Percentiles rank a stretch among this genome's conserved stretches.
phyloP scores from a whole-genome alignment of 169 alveolate species.

The Plasmodium coatneyi region DNA sequence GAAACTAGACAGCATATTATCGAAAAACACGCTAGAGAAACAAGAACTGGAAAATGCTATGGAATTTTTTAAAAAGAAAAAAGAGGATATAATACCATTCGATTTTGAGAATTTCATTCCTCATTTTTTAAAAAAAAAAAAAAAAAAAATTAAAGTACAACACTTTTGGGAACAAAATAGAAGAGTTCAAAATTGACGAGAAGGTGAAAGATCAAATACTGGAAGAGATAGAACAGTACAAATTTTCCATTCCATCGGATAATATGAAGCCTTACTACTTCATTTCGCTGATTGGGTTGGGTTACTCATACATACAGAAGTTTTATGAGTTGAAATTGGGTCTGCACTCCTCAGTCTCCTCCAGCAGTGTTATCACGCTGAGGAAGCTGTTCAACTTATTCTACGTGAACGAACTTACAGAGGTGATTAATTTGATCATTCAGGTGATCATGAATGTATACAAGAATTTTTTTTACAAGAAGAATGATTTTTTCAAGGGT shows the following conservation, averaged over 20 bases:
- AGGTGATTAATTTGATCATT: background rate
- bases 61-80: conserved; percentile 8
- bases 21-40: background rate
- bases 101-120: conserved; percentile 30
- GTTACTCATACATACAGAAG: conserved; percentile 37
- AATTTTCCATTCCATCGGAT: conserved; percentile 44
- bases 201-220: conserved; percentile 26
- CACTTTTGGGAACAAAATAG: conserved; percentile 3
- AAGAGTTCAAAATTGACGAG: conserved; percentile 42
- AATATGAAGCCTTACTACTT: conserved; percentile 18
- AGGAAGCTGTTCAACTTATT: conserved; percentile 27
- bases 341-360: conserved; percentile 16
- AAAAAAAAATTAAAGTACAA: conserved; percentile 9
- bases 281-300: conserved; percentile 63
- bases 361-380: background rate
- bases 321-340: conserved; percentile 40
- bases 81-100: background rate
- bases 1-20: background rate
- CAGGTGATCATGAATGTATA: conserved; percentile 18
- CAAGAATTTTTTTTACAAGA: conserved; percentile 28
- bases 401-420: conserved; percentile 45
- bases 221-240: conserved; percentile 39
- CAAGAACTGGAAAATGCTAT: background rate
- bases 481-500: background rate
- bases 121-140: conserved; percentile 17